phyloP scores from a whole-genome alignment of 768 basidiomycete species.

The Lentinula lateritia region DNA sequence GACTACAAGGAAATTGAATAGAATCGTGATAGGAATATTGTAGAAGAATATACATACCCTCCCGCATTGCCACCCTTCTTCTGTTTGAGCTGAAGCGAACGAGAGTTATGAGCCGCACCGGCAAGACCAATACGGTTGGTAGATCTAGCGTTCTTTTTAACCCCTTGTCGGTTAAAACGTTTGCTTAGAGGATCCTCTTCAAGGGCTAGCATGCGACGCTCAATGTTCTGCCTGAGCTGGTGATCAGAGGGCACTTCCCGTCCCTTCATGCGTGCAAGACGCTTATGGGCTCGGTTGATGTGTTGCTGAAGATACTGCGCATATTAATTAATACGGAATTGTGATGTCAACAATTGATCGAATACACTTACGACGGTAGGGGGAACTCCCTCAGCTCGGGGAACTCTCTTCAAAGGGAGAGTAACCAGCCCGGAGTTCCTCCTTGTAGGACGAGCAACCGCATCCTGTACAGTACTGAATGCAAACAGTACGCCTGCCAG shows the following conservation, averaged over 20 bases:
- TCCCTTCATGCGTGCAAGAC: slow-evolving; percentile 67
- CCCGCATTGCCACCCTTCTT: slow-evolving; percentile 9
- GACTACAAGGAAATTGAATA: not conserved
- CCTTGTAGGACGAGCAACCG: slow-evolving; percentile 37
- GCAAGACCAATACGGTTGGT: slow-evolving; percentile 25
- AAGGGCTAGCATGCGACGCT: slow-evolving; percentile 40
- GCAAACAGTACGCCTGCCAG: slow-evolving; percentile 45
- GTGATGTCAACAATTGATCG: not conserved
- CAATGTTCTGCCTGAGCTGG: slow-evolving; percentile 40
- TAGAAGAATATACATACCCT: not conserved
- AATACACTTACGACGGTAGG: slow-evolving; percentile 30
- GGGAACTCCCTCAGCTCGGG: slow-evolving; percentile 22
- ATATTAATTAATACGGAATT: not conserved
- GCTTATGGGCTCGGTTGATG: slow-evolving; percentile 58
- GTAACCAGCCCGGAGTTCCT: slow-evolving; percentile 30
- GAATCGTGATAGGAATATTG: slow-evolving; percentile 12
- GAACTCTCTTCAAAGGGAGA: slow-evolving; percentile 37
- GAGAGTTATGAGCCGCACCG: slow-evolving; percentile 11
- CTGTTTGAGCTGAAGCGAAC: slow-evolving; percentile 10
- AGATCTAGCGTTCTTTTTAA: slow-evolving; percentile 2
- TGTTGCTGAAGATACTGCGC: slow-evolving; percentile 63
- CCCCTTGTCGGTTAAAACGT: slow-evolving; percentile 8
- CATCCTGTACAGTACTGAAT: slow-evolving; percentile 26
- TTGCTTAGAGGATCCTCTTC: slow-evolving; percentile 24
- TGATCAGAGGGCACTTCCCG: slow-evolving; percentile 43